Base-by-base conservation (phyloP, 805 yeast genomes). In the Sugiyamaella mastotermitis region DNA sequence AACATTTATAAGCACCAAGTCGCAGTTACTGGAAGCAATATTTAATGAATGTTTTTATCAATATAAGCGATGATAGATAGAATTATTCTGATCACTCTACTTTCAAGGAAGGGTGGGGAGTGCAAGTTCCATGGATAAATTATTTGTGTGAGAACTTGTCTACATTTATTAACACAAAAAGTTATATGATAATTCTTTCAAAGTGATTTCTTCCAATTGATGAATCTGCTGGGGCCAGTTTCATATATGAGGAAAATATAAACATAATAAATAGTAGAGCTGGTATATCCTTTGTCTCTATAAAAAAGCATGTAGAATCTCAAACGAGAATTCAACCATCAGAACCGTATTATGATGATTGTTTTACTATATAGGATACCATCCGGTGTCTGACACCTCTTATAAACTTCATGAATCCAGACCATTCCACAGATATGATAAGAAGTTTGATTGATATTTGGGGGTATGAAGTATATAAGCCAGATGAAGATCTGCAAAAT, bases 291-390 rank as follows among this genome's bases (percentile, higher is more conserved):
- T n/a, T n/a, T n/a, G n/a, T n/a, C n/a, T n/a, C n/a, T n/a, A n/a
- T n/a, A n/a, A n/a, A n/a, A n/a, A n/a, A n/a, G n/a, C n/a, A n/a
- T n/a, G n/a, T n/a, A n/a, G n/a, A n/a, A n/a, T n/a, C n/a, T n/a
- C n/a, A n/a, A 11, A 23, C 13, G 21, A 13, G 5, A 15, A 31
- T 8, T 15, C 36, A 10, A n/a, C 17, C 48, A 1, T 20, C 37
- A 4, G 53, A 50, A 27, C 57, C 60, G 2, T 61, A 61, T 37
- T 60, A 60, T 39, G 65, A 62, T 50, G 62, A 64, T 35, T 54
- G 64, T 61, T 54, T 56, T 42, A 53, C 70, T 37, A 50, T 64
- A 32, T 55, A 67, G 69, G 62, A 66, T 50, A 52, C 64, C 14
- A 58, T 65, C 56, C 32, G 71, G 40, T 48, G 58, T 21, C 44